Evolutionary conservation across 208 protist genomes (phyloP), one percentile per base, ranked within the genome.

Genomic region (Crithidia thermophila): DNA sequence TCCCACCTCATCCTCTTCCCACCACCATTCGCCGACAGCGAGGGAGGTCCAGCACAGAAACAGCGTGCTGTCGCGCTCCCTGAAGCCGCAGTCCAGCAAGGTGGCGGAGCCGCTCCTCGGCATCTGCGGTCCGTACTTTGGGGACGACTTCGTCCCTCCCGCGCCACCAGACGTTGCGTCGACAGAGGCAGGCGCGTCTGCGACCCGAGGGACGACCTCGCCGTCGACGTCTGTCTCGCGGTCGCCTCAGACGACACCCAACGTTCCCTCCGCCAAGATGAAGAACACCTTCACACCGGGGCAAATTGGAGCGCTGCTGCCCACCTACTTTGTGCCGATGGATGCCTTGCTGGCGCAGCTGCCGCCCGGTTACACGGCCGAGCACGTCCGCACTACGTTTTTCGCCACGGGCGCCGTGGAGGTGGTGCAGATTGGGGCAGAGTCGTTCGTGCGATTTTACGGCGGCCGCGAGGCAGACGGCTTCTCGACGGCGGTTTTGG

Each of bases 301-400:
- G 50, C 79, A 77, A 68, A 72, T 90, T 34, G 74, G 72, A 18
- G 51, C 75, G 28, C 53, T 80, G 60, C n/a, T 87, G 39, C 78
- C 84, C 31, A 81, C 75, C 0, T 82, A 75, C 58, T 90, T 90
- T 50, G 75, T 90, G 31, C 84, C 84, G 13, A 52, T 90, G 62
- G 61, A 66, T 7, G 60, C 53, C 34, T 46, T 90, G n/a, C 58
- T 85, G 31, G 23, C 30, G 31, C 60, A 53, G 57, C 74, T 90
- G 37, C 84, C 81, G 21, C 31, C 49, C 2, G 84, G 84, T 10
- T 90, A 90, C 67, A 90, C 81, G 2, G 50, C 33, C 0, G 78
- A 47, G 9, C 84, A 87, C 63, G 57, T 90, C 10, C 70, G 72
- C 20, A 13, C 62, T 25, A 31, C 81, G 20, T 86, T 90, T 57